Evolutionary conservation across 1,139 yeast genomes (phyloP).

Genomic region (Sugiyamaella paludigena): DNA sequence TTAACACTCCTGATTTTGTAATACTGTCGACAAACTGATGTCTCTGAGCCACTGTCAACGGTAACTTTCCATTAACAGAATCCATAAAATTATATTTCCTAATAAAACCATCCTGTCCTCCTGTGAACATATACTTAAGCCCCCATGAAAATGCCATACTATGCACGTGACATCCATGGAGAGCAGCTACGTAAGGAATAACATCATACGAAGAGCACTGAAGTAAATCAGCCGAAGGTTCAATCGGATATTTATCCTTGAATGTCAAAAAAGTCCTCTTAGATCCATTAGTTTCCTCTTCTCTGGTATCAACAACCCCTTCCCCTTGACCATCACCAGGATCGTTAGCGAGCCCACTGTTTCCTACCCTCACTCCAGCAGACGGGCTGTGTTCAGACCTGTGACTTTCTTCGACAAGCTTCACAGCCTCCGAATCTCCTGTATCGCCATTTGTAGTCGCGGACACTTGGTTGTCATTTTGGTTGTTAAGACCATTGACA

Average conservation of each 20-base stretch:
- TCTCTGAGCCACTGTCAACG: slow-evolving; percentile 85
- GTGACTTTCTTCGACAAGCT: no score
- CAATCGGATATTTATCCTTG: slow-evolving; percentile 26
- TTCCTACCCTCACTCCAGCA: no score
- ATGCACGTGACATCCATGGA: slow-evolving; percentile 52
- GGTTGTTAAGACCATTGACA: slow-evolving; percentile 1
- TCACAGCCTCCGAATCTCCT: no score
- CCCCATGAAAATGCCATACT: slow-evolving; percentile 77
- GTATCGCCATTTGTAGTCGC: slow-evolving; percentile 8
- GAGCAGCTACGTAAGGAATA: slow-evolving; percentile 44
- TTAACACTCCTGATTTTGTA: slow-evolving; percentile 73
- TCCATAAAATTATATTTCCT: slow-evolving; percentile 84
- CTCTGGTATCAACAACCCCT: slow-evolving; percentile 25
- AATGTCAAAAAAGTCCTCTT: slow-evolving; percentile 16
- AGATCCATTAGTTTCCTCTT: slow-evolving; percentile 19
- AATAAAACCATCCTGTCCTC: slow-evolving; percentile 95
- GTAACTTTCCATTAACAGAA: slow-evolving; percentile 85
- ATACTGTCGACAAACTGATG: slow-evolving; percentile 87
- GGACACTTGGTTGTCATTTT: no score
- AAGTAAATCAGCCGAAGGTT: slow-evolving; percentile 17
- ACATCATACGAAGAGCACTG: slow-evolving; percentile 37
- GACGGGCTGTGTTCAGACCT: not conserved
- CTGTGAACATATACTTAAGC: slow-evolving; percentile 84
- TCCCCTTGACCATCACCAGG: slow-evolving; percentile 23
- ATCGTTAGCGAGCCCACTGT: slow-evolving; percentile 6